A percentile compares a stretch with the other conserved stretches of the same genome.
Evolutionary conservation across 176 grass and related monocot species (phyloP).

Genomic region (Saccharum officinarum): DNA sequence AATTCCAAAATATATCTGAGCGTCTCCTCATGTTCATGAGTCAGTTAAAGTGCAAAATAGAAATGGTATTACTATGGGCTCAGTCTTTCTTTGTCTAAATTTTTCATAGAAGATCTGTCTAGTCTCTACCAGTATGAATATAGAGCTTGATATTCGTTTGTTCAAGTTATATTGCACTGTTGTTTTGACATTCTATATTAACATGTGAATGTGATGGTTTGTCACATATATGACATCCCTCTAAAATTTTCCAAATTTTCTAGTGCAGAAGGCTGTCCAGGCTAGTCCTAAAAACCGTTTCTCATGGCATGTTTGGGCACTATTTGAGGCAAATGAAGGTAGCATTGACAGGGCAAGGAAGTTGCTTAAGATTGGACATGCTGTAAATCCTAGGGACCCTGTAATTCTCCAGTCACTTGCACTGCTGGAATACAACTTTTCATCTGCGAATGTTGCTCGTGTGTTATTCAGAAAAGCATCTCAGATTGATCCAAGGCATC

Average conservation of each 20-base stretch:
- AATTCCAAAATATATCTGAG: not conserved
- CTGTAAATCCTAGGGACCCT: constrained; percentile 86
- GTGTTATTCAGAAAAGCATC: constrained; percentile 90
- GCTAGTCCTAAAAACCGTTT: constrained; percentile 98
- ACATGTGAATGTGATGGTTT: constrained; percentile 8
- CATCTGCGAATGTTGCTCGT: constrained; percentile 72
- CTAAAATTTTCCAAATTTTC: not conserved
- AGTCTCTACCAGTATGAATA: not conserved
- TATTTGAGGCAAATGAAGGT: constrained; percentile 87
- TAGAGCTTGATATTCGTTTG: not conserved
- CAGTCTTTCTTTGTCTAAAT: not conserved
- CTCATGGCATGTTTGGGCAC: constrained; percentile 96
- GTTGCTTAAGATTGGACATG: constrained; percentile 96
- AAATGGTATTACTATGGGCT: constrained; percentile 1
- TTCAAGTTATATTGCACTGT: not conserved
- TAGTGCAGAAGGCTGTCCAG: constrained; percentile 77
- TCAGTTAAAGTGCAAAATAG: constrained; percentile 11
- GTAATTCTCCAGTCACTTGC: constrained; percentile 95
- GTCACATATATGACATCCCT: constrained; percentile 1
- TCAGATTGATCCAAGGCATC: constrained; percentile 83
- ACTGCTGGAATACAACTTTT: constrained; percentile 84
- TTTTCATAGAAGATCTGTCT: constrained; percentile 10
- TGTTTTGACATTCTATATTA: not conserved
- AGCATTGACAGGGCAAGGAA: constrained; percentile 77
- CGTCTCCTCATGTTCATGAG: not conserved